Evolutionary conservation across 2,329 filamentous ascomycete genomes (phyloP), one percentile per base, ranked within the genome.

Genomic region (Scedosporium aurantiacum): DNA sequence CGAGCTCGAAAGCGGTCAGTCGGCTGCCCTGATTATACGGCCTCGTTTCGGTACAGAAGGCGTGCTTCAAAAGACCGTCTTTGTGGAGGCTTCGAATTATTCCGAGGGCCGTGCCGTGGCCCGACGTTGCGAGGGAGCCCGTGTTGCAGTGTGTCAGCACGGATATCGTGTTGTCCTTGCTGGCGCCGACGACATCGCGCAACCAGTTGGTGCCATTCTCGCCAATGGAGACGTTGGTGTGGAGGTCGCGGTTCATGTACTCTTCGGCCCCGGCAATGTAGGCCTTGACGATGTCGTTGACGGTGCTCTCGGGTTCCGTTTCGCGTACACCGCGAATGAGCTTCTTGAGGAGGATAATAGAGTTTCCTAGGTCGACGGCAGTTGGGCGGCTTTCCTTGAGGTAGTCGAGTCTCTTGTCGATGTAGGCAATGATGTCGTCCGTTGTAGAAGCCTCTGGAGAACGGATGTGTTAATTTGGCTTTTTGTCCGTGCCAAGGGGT

Each of bases 121-220:
- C 94, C 16, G 94, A 96, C 1, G 94, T 99, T 27, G 94, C 94
- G 40, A 99, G 85, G 21, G 93, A 97, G 28, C 94, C 94, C 23
- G 94, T 99, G 74, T 99, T 99, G 80, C 94, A 99, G 75, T 99
- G 95, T 10, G 94, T 99, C 66, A 99, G 76, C 52, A 99, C 87
- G n/a, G 90, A 90, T 57, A 96, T 67, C 61, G 72, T 66, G 71
- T 79, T 68, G 65, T 80, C 72, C 65, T 75, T 57, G 47, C 79
- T 71, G 70, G 80, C 73, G 66, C 74, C 71, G 21, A 74, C 77
- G 69, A 90, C 84, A 47, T 80, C 75, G 62, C 84, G 75, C 40
- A 99, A 86, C 90, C 94, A 99, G 65, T 86, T 80, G 0, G 91
- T 90, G 45, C 94, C 94, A 71, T 89, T 79, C 63, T 85, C 80